phyloP scores from a whole-genome alignment of 257 asterid genomes.

The Eucommia ulmoides region DNA sequence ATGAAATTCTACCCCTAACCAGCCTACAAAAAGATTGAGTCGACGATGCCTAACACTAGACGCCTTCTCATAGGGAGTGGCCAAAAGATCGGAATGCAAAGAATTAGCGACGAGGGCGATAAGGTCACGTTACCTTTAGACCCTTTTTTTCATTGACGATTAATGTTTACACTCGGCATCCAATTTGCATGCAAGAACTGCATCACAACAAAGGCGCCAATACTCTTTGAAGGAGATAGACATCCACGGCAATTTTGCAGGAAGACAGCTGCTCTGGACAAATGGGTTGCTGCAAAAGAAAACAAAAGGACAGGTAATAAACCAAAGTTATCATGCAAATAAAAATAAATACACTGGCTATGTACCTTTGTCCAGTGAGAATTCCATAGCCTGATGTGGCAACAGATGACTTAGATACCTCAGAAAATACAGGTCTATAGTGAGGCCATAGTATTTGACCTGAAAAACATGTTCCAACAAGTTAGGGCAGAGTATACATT shows the following conservation, averaged over 20 bases:
- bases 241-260: constrained; percentile 66
- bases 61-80: too few species aligned
- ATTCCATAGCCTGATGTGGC: constrained; percentile 58
- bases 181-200: constrained; percentile 42
- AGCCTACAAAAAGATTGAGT: too few species aligned
- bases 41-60: too few species aligned
- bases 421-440: constrained; percentile 34
- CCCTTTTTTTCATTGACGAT: too few species aligned
- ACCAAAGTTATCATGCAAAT: constrained; percentile 1
- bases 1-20: too few species aligned
- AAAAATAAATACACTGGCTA: background rate
- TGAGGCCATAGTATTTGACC: constrained; percentile 65
- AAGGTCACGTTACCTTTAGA: too few species aligned
- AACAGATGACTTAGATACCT: constrained; percentile 46
- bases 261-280: constrained; percentile 29
- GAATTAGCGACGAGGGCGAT: too few species aligned
- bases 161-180: constrained; percentile 18
- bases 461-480: constrained; percentile 21
- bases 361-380: constrained; percentile 73
- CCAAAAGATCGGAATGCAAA: too few species aligned
- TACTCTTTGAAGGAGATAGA: constrained; percentile 55
- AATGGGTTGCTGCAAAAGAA: constrained; percentile 39
- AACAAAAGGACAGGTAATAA: background rate
- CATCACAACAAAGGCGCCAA: constrained; percentile 59
- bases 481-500: constrained; percentile 7